Evolutionary conservation across 2,329 filamentous ascomycete species (phyloP), one percentile per base, ranked within the genome.

Genomic region (Cladosporium cucumerinum): DNA sequence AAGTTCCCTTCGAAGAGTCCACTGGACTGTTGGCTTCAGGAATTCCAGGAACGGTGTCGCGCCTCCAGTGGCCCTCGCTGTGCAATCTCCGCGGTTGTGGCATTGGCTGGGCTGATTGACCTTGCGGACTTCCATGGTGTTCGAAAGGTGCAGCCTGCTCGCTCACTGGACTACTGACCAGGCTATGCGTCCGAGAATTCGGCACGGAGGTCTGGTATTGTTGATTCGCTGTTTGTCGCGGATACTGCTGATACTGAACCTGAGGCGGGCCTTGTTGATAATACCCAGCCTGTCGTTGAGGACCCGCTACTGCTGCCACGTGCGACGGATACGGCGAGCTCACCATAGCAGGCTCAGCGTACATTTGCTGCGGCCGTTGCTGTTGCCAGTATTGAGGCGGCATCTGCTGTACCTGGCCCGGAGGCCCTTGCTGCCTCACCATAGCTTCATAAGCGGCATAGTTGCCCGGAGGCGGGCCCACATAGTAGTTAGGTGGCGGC

Each of bases 361-460:
- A 54, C 21, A 16, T 30, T 14, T n/a, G 59, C 32, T 61, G 59
- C 59, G 39, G 59, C 34, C 46, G 54, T 7, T 39, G 54, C 21
- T 57, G 54, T 23, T 34, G 55, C 59, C 48, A 54, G 32, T 61
- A 52, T 11, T 61, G 59, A 14, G 46, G 46, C 10, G 57, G 57
- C n/a, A 60, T 25, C 26, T 51, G 32, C 28, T 54, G 43, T 18
- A 39, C 26, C 18, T 66, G 64, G 18, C 65, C 55, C 25, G 66
- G 66, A 46, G 62, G 64, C 4, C 64, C 62, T 48, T 72, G 68
- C 52, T 68, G 66, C 28, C 61, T 58, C 21, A 68, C 63, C 66
- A 58, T 65, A 8, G 68, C 68, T 43, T 71, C 71, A 58, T 67
- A 71, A 2, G 64, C 67, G 2, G 67, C 66, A 49, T 70, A 70